Evolutionary conservation across 148 eudicot species (phyloP).

Genomic region (Heliamphora exappendiculata): DNA sequence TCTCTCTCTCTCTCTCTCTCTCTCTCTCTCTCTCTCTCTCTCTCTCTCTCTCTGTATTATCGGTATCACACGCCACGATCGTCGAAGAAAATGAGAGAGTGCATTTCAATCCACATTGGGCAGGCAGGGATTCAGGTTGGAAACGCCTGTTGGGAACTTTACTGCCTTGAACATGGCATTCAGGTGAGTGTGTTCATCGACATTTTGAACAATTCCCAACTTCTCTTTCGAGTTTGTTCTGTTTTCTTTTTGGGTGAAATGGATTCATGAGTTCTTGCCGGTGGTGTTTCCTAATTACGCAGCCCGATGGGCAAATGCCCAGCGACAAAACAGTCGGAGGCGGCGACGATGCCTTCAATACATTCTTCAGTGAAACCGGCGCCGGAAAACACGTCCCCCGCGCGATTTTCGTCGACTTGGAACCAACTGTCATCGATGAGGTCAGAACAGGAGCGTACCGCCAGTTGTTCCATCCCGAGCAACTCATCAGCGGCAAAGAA

Average conservation of each 20-base stretch:
- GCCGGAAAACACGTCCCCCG: conserved; percentile 11
- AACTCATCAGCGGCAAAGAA: conserved; percentile 15
- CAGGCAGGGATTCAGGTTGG: conserved; percentile 16
- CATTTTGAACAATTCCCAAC: neutral
- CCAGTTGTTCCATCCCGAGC: conserved; percentile 15
- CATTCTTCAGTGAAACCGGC: conserved; percentile 10
- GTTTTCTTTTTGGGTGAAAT: neutral
- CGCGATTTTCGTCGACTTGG: conserved; percentile 6
- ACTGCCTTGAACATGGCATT: conserved; percentile 17
- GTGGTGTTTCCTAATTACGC: neutral
- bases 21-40: neutral
- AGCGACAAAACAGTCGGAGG: conserved; percentile 14
- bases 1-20: conserved; percentile 2
- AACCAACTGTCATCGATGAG: conserved; percentile 10
- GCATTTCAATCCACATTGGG: conserved; percentile 16
- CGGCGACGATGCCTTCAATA: conserved; percentile 11
- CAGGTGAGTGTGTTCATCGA: neutral
- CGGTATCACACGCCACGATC: neutral
- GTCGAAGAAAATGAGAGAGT: conserved; percentile 4
- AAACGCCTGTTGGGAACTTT: conserved; percentile 14
- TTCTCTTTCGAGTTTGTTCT: no score
- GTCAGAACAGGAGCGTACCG: conserved; percentile 10
- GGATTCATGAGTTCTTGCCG: neutral
- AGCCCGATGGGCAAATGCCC: conserved; percentile 17
- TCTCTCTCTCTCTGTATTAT: neutral